These are phyloP conservation scores for Venturiaceae sp. DNA, from an alignment of 2,329 filamentous ascomycete species.

Conservation along the genomic window DNA sequence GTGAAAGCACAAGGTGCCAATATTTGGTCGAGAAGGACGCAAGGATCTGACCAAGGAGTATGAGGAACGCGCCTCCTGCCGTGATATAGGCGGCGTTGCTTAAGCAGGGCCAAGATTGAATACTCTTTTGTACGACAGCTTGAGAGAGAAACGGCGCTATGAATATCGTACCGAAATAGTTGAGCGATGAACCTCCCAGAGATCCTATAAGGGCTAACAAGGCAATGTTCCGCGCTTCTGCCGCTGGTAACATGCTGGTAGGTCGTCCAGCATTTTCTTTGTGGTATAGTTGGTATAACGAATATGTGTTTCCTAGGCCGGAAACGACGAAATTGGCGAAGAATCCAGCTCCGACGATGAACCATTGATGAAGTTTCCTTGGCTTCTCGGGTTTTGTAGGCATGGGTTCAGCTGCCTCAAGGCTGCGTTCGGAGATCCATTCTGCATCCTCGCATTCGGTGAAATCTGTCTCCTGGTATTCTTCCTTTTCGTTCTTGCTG, in stretches of 20 bases:
- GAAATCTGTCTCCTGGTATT: too few species aligned
- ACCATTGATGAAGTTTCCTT: background rate
- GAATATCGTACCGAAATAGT: background rate
- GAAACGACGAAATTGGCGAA: background rate
- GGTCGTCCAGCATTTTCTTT: background rate
- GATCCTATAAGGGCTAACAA: background rate
- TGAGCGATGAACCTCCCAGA: background rate
- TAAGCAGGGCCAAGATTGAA: background rate
- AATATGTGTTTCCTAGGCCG: background rate
- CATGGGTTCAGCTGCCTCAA: too few species aligned
- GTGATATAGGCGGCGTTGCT: background rate
- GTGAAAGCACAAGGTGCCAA: conserved; percentile 38
- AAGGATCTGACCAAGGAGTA: background rate
- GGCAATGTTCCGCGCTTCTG: background rate
- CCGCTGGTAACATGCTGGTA: background rate
- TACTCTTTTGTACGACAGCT: background rate
- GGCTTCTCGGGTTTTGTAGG: background rate
- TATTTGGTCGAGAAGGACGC: conserved; percentile 20
- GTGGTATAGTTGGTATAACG: background rate
- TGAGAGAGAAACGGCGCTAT: background rate
- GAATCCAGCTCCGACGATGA: background rate
- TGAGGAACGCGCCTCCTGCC: background rate
- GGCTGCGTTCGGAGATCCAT: too few species aligned
- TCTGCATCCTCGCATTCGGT: too few species aligned
- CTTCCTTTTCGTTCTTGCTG: too few species aligned